Evolutionary conservation across 2,329 filamentous ascomycete species (phyloP), one percentile per base, ranked within the genome.

Genomic region (Arthrobotrys megalospora): DNA sequence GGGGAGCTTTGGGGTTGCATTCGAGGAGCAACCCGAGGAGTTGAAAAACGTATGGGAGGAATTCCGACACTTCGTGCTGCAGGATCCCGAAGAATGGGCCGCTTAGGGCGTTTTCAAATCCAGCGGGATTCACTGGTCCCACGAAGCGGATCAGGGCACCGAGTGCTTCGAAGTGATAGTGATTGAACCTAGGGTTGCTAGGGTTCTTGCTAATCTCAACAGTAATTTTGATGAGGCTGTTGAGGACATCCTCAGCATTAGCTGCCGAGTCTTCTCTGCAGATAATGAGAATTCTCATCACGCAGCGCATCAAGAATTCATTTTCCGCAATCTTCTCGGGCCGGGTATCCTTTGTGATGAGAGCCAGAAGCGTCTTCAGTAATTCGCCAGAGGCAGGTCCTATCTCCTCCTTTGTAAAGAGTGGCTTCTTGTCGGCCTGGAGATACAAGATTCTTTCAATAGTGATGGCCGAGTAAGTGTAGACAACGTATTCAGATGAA

Each of bases 291-390:
- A 99, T 95, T 82, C 96, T 90, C 96, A 99, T 99, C 71, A 97
- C 93, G 82, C 96, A 99, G 82, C 94, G 93, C 94, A 99, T 98
- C 83, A 99, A 85, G 84, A 98, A 99, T 83, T 99, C 96, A 83
- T 99, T 99, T 85, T 99, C 96, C 83, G 99, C 96, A 79, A 99
- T 90, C 87, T 98, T 99, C 80, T 95, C 90, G 0, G 96, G 92
- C 10, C 92, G 91, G 3, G 88, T 87, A 81, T 97, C 92, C 83
- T 92, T 93, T 83, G 96, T 92, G 80, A 99, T 93, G 65, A 99
- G 88, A 80, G 91, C 91, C 87, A 99, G 98, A 11, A 99, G 87
- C 83, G 98, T 95, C 67, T 93, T 89, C 19, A 98, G 87, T 1
- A 99, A 89, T 81, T 97, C 93, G 84, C 94, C 94, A 24, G 68